Base-by-base conservation (phyloP, 2,329 filamentous ascomycete genomes). In the Triangularia verruculosa region DNA sequence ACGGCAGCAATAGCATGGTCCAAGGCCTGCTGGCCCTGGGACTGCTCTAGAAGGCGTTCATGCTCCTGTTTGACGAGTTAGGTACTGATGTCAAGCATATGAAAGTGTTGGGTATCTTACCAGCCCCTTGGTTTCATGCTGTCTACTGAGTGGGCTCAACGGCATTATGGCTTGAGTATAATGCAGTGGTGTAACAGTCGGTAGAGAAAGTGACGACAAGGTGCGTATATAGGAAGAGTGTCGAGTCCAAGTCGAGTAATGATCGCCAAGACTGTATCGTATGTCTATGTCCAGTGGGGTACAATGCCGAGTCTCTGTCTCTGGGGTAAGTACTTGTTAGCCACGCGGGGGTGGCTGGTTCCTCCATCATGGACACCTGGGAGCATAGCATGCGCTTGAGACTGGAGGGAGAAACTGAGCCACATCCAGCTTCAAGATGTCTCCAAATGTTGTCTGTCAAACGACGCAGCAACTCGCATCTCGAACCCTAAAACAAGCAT, bases 1-100 rank as follows among this genome's bases (percentile, higher is more conserved):
- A 88, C 90, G 4, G 90, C 91, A 67, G 83, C 80, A 72, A 97
- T 92, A 57, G 92, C 89, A 74, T 91, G 84, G 59, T 87, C 80
- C 61, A 97, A 82, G 52, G 92, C 92, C 69, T 88, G 86, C 68
- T 85, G 83, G 56, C 81, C 84, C 24, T 74, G 73, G 39, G 85
- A 79, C 65, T 75, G 73, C 64, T 79, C 75, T 70, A 89, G 77
- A 70, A 77, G 77, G 64, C 76, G 77, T 74, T 87, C 85, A 67
- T 79, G 80, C 75, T 79, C 81, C 85, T 87, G 73, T 12, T 15
- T 13, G 12, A 13, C 3, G 55, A 20, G 62, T 69, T 30, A 71
- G 67, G 7, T 11, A 27, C 4, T 9, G n/a, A 17, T 47, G n/a
- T 20, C n/a, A 47, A 11, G 34, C 34, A 43, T n/a, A n/a, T n/a